Conservation (phyloP, 805 yeast species). For the Helenozyma rhizophorensis region DNA sequence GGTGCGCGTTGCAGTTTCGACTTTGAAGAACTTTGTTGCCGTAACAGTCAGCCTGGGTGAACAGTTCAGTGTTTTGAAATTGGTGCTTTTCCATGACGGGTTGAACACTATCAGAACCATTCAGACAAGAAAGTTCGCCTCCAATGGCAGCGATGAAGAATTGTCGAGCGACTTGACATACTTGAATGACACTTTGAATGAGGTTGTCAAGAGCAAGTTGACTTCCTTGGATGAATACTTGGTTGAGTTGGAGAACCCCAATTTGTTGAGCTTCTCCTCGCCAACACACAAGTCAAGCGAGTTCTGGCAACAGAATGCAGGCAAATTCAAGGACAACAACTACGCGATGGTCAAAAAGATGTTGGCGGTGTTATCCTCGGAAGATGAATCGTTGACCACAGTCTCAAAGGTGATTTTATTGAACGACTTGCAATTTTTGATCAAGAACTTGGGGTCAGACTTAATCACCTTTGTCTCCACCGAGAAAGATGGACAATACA, state of each 20-base stretch:
- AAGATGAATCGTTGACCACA: conserved; percentile 16
- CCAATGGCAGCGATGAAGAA: conserved; percentile 69
- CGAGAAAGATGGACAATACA: conserved; percentile 52
- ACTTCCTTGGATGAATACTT: conserved; percentile 91
- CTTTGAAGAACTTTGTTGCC: conserved; percentile 56
- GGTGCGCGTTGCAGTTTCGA: conserved; percentile 76
- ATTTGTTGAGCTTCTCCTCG: conserved; percentile 68
- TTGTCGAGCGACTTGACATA: conserved; percentile 64
- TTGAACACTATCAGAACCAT: conserved; percentile 62
- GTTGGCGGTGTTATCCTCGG: conserved; percentile 43
- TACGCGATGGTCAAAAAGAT: conserved; percentile 69
- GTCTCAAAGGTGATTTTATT: conserved; percentile 33
- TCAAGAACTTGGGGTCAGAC: conserved; percentile 37
- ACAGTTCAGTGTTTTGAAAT: conserved; percentile 53
- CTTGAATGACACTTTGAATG: conserved; percentile 58
- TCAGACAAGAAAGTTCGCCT: conserved; percentile 83
- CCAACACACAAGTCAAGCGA: conserved; percentile 88
- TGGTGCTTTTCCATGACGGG: conserved; percentile 72
- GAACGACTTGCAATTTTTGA: conserved; percentile 40
- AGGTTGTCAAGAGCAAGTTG: conserved; percentile 63
- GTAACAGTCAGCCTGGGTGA: conserved; percentile 26
- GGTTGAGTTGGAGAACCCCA: conserved; percentile 75
- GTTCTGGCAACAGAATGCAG: conserved; percentile 85
- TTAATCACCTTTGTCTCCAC: conserved; percentile 32
- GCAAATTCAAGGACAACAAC: conserved; percentile 69